Base-by-base conservation (phyloP, 345 rosid species). In the Gossypium turneri region DNA sequence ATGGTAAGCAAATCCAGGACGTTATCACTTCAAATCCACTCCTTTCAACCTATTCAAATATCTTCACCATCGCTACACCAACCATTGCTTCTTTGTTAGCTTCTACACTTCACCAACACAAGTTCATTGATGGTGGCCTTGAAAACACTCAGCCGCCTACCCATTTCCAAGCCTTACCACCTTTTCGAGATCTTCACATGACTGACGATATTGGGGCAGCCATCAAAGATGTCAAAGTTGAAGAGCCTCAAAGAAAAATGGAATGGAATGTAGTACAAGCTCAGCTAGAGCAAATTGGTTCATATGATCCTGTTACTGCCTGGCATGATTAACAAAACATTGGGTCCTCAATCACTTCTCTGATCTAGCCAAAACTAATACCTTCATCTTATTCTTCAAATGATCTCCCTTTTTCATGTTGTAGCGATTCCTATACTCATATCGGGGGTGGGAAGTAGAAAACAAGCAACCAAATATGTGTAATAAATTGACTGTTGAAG, bases 271-370 rank as follows among this genome's bases (percentile, higher is more conserved):
- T 47, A 34, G 41, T 78, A 74, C 82, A 82, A 79, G 73, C 78
- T 79, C 89, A 81, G 75, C 76, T 82, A 8, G 89, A 84, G 8
- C 90, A 85, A 81, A 51, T 82, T 25, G 88, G 84, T 27, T 78
- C 82, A 63, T 77, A 82, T 43, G 98, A 93, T 82, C 90, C 92
- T 73, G 81, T 75, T 45, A 81, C 82, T 76, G 80, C 86, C 70
- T 93, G 93, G 97, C 90, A 86, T 79, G 97, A 88, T 84, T 90
- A 89, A 63, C 61, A 85, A 75, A 89, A 84, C 81, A 84, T 85
- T 80, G 92, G 90, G 56, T 90, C 94, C 65, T 90, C 97, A n/a
- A 87, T 89, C 79, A 86, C 94, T 81, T 86, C 94, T 77, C 81
- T 93, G 76, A 89, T 87, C 85, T 90, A 89, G 85, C 85, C 86